Conservation (phyloP, 2,329 filamentous ascomycete species). For the Ambrosiella beaveri region DNA sequence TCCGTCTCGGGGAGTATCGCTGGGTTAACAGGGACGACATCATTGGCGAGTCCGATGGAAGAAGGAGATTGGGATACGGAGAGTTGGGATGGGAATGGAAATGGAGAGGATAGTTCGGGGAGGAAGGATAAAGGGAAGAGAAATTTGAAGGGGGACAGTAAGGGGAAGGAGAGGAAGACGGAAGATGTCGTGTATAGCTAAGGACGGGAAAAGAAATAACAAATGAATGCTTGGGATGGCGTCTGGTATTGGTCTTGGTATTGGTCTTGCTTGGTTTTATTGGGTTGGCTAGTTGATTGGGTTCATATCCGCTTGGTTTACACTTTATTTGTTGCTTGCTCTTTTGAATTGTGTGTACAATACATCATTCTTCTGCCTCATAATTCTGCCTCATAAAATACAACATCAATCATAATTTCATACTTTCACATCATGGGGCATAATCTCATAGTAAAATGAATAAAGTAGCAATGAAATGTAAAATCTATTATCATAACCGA, state of each 20-base stretch:
- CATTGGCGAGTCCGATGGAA: conserved; percentile 38
- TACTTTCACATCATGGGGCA: too few relatives aligned
- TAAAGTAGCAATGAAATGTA: too few relatives aligned
- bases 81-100: neutral
- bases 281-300: too few relatives aligned
- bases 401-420: too few relatives aligned
- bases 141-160: neutral
- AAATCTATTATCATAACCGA: too few relatives aligned
- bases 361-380: too few relatives aligned
- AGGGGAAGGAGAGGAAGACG: neutral
- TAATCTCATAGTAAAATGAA: too few relatives aligned
- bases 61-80: conserved; percentile 6
- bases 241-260: neutral
- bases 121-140: neutral
- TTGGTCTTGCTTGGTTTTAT: too few relatives aligned
- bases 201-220: conserved; percentile 1
- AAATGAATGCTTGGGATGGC: neutral
- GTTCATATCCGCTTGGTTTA: too few relatives aligned
- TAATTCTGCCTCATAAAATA: too few relatives aligned
- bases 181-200: neutral
- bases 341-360: too few relatives aligned
- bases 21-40: conserved; percentile 22
- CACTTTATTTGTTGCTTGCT: too few relatives aligned
- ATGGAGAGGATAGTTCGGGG: neutral
- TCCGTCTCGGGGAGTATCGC: conserved; percentile 41